A percentile compares a stretch with the other conserved stretches of the same genome.
phyloP scores from a whole-genome alignment of 2,329 filamentous ascomycete species.

The Beauveria caledonica region DNA sequence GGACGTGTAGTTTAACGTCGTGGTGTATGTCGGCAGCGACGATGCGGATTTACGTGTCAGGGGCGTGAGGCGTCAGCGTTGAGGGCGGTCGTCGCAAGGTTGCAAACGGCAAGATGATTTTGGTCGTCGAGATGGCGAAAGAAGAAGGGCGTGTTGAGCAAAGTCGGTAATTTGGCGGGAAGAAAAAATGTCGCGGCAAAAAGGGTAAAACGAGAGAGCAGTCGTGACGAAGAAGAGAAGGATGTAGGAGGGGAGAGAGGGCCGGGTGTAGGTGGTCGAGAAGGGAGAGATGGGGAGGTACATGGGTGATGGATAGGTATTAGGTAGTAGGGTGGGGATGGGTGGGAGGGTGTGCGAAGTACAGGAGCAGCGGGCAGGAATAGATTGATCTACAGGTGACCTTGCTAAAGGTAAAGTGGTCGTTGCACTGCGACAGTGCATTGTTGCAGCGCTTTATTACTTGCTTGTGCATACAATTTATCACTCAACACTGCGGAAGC shows the following conservation, averaged over 20 bases:
- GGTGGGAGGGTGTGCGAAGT: conserved; percentile 7
- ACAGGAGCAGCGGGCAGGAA: not conserved
- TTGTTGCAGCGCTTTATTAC: not conserved
- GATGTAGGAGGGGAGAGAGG: conserved; percentile 14
- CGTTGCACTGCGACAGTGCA: not conserved
- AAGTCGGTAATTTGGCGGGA: conserved; percentile 11
- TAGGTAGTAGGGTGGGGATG: not conserved
- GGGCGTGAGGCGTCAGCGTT: not conserved
- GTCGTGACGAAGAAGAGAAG: conserved; percentile 10
- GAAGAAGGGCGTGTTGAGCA: conserved; percentile 3
- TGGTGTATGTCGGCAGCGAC: not conserved
- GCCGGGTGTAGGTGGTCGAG: conserved; percentile 15
- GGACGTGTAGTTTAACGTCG: not conserved
- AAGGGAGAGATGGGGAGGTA: conserved; percentile 12
- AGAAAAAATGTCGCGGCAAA: conserved; percentile 10
- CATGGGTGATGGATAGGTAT: not conserved
- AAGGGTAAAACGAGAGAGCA: conserved; percentile 14
- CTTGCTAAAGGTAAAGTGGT: too few relatives aligned
- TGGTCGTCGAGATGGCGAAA: conserved; percentile 1
- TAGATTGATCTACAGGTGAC: not conserved
- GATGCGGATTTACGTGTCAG: conserved; percentile 4
- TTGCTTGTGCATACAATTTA: too few relatives aligned
- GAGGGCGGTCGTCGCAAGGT: not conserved
- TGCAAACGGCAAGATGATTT: not conserved
- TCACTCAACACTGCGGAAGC: too few relatives aligned